Percentiles rank a stretch among this genome's conserved stretches.
phyloP scores from a whole-genome alignment of 495 filamentous ascomycete genomes.

The Penicillium silybi region DNA sequence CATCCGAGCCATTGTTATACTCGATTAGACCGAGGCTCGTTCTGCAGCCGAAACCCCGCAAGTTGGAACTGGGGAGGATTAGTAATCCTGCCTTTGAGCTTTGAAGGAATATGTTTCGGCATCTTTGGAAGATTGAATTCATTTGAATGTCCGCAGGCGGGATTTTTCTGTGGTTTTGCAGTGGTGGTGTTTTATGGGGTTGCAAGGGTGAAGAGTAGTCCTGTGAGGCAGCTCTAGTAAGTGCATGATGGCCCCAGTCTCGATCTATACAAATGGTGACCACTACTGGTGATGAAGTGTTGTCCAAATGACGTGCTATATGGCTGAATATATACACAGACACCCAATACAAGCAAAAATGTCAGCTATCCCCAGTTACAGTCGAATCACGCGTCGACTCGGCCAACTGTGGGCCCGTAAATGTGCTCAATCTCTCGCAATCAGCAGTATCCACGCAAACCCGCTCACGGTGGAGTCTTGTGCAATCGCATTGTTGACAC shows the following conservation, averaged over 20 bases:
- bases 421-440: conserved; percentile 21
- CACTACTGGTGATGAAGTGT: not conserved
- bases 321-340: not conserved
- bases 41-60: conserved; percentile 13
- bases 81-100: not conserved
- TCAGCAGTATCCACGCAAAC: not conserved
- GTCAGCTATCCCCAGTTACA: not conserved
- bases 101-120: not conserved
- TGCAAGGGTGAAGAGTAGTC: not conserved
- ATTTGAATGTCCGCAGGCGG: too few relatives aligned
- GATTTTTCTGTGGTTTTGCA: not conserved
- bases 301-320: not conserved
- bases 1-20: not conserved
- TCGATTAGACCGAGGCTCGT: conserved; percentile 10
- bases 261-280: not conserved
- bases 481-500: not conserved
- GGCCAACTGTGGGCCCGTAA: conserved; percentile 9
- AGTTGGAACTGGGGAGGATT: conserved; percentile 1
- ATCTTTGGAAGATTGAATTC: not conserved
- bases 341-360: not conserved
- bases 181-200: not conserved
- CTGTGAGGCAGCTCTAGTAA: not conserved
- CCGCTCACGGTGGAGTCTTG: not conserved
- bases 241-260: not conserved
- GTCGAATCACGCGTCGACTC: not conserved